A percentile compares a stretch with the other conserved stretches of the same genome.
Evolutionary conservation across 345 rosid genomes (phyloP).

Genomic region (Camelina laxa): DNA sequence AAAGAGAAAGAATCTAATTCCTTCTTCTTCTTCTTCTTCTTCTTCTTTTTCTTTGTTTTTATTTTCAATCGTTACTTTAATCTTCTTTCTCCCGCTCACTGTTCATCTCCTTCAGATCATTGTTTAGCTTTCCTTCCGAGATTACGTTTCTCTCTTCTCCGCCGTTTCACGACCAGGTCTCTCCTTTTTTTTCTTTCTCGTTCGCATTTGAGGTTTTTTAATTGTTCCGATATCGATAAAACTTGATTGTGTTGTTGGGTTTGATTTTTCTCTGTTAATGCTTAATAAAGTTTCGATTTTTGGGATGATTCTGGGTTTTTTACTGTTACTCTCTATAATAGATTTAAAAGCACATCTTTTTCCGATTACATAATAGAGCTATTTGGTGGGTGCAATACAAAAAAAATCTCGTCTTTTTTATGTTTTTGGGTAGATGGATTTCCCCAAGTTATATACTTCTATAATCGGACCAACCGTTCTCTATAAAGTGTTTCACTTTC

Average conservation of each 20-base stretch:
- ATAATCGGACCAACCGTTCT: constrained; percentile 16
- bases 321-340: background rate
- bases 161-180: constrained; percentile 50
- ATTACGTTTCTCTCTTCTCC: constrained; percentile 35
- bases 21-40: background rate
- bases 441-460: constrained; percentile 25
- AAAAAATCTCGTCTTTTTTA: background rate
- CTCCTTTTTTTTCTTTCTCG: constrained; percentile 5
- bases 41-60: background rate
- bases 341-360: background rate
- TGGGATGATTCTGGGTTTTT: constrained; percentile 12
- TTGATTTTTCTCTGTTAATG: background rate
- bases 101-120: constrained; percentile 1
- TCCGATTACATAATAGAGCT: background rate
- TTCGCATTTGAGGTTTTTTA: background rate
- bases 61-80: background rate
- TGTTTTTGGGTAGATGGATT: constrained; percentile 8
- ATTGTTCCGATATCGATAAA: background rate
- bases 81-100: constrained; percentile 56
- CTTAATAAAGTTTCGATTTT: constrained; percentile 1
- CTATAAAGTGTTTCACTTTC: constrained; percentile 33
- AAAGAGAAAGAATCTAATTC: constrained; percentile 29
- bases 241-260: background rate
- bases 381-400: constrained; percentile 10
- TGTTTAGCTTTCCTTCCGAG: background rate